These are phyloP conservation scores for Calonectria hawksworthii DNA, from an alignment of 2,329 filamentous ascomycete species.

Conservation along the genomic window DNA sequence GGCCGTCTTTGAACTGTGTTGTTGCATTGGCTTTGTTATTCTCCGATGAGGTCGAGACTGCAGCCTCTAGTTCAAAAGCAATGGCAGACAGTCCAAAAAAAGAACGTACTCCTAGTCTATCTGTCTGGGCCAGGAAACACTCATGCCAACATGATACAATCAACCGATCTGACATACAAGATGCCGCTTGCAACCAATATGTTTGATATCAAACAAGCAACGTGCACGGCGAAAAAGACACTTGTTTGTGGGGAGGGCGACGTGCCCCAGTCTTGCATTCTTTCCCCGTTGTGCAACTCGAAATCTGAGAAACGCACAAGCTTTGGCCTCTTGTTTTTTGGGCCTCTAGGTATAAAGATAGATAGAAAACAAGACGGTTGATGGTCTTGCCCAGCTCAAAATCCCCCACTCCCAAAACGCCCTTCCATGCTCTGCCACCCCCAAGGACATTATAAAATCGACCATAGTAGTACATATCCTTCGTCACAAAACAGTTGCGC, in stretches of 20 bases:
- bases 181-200: neutral
- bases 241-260: conserved; percentile 33
- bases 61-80: too few species aligned
- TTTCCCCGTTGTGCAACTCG: conserved; percentile 31
- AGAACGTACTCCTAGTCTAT: neutral
- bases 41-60: neutral
- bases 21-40: neutral
- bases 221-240: neutral
- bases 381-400: conserved; percentile 19
- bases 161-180: neutral
- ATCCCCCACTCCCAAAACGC: conserved; percentile 42
- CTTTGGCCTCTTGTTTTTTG: conserved; percentile 32
- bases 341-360: conserved; percentile 44
- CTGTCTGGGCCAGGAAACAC: neutral
- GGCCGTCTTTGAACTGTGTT: neutral
- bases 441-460: conserved; percentile 45
- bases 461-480: conserved; percentile 47
- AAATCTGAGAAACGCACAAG: conserved; percentile 36
- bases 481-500: conserved; percentile 37
- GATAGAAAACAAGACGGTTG: conserved; percentile 27
- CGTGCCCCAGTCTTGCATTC: conserved; percentile 40
- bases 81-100: neutral
- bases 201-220: neutral
- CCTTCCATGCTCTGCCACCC: conserved; percentile 46
- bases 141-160: neutral